Evolutionary conservation across 805 yeast genomes (phyloP).

Genomic region (Ogataea zsoltii): DNA sequence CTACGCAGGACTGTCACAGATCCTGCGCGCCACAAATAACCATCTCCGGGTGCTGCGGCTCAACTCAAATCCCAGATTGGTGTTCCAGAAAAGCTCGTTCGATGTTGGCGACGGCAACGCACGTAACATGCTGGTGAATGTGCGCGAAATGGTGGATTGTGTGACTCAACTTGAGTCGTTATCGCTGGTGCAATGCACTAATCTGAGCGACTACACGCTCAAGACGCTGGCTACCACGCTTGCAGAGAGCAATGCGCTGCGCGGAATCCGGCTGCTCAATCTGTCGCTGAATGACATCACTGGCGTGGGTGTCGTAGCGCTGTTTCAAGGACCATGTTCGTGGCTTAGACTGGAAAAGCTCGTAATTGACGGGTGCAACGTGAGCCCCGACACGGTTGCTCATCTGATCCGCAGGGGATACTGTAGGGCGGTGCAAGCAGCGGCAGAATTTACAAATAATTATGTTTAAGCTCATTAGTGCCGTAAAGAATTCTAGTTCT

Average conservation of each 20-base stretch:
- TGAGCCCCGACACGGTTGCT: slow-evolving; percentile 20
- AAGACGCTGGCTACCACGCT: slow-evolving; percentile 16
- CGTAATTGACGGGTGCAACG: slow-evolving; percentile 19
- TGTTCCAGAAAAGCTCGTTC: slow-evolving; percentile 19
- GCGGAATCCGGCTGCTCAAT: slow-evolving; percentile 13
- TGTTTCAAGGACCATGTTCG: slow-evolving; percentile 25
- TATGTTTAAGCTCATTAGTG: neutral
- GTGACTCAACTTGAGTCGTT: slow-evolving; percentile 20
- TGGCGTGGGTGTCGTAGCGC: slow-evolving; percentile 25
- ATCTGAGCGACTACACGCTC: slow-evolving; percentile 23
- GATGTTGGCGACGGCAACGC: slow-evolving; percentile 8
- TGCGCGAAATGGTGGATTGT: slow-evolving; percentile 9
- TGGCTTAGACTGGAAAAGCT: slow-evolving; percentile 20
- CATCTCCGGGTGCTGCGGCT: slow-evolving; percentile 12
- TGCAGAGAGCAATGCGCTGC: neutral
- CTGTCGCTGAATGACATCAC: slow-evolving; percentile 25
- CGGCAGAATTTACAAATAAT: neutral
- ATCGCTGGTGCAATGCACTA: slow-evolving; percentile 19
- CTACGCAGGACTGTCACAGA: slow-evolving; percentile 11
- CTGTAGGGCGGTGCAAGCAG: slow-evolving; percentile 14
- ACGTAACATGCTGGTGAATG: slow-evolving; percentile 11
- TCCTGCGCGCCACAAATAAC: slow-evolving; percentile 12
- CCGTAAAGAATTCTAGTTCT: neutral
- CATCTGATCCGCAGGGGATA: slow-evolving; percentile 16
- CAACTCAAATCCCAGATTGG: slow-evolving; percentile 13